A percentile compares a stretch with the other conserved stretches of the same genome.
Conservation (phyloP, 495 filamentous ascomycete species). For the Hypoxylon lenormandii region DNA sequence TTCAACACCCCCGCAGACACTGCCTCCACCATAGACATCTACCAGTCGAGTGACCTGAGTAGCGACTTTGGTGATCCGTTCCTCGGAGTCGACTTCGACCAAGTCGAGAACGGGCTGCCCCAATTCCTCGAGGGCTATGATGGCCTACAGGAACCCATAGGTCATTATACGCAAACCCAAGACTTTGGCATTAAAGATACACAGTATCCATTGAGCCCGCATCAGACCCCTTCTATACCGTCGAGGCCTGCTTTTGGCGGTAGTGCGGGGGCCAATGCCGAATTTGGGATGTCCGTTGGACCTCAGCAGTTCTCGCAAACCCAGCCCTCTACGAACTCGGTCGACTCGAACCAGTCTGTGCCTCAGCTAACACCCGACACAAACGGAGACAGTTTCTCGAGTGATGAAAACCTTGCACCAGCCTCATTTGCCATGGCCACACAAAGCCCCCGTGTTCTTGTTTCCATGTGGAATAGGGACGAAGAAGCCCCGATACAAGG, state of each 20-base stretch:
- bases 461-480: constrained; percentile 62
- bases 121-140: constrained; percentile 51
- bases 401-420: constrained; percentile 60
- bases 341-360: constrained; percentile 45
- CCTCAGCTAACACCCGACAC: constrained; percentile 63
- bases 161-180: constrained; percentile 50
- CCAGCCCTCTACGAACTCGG: constrained; percentile 47
- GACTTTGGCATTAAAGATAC: constrained; percentile 38
- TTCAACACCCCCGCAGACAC: constrained; percentile 60
- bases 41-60: constrained; percentile 58
- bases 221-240: constrained; percentile 48
- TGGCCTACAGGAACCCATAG: constrained; percentile 22
- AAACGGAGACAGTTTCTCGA: constrained; percentile 61
- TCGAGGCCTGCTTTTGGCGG: constrained; percentile 34
- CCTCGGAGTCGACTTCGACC: constrained; percentile 55
- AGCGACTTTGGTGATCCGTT: constrained; percentile 58
- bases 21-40: constrained; percentile 55
- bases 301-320: constrained; percentile 28
- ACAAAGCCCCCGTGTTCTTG: constrained; percentile 62
- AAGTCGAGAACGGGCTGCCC: constrained; percentile 49
- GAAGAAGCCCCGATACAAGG: constrained; percentile 47
- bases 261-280: constrained; percentile 24
- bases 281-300: constrained; percentile 36
- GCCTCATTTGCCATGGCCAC: constrained; percentile 53
- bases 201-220: constrained; percentile 50